Conservation (phyloP, 306 rosid species). For the Cucumis hystrix region DNA sequence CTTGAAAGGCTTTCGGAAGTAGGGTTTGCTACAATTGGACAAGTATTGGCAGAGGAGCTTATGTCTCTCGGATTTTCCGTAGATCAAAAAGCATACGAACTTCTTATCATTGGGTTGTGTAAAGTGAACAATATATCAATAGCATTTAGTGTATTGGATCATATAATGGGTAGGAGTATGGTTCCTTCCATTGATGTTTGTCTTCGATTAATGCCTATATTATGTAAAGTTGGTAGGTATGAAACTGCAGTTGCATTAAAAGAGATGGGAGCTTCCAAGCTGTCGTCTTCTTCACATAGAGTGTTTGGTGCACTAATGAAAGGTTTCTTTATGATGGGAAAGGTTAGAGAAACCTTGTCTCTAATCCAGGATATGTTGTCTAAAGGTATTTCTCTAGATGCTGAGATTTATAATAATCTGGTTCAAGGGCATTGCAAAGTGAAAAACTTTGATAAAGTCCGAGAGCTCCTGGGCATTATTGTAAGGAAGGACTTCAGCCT, state of each 20-base stretch:
- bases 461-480: constrained; percentile 46
- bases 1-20: constrained; percentile 35
- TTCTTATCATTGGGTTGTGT: constrained; percentile 41
- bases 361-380: constrained; percentile 35
- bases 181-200: constrained; percentile 42
- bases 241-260: constrained; percentile 44
- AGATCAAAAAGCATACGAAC: constrained; percentile 34
- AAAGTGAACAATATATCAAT: constrained; percentile 26
- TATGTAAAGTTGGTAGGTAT: constrained; percentile 42
- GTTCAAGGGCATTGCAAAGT: constrained; percentile 47
- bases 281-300: constrained; percentile 19
- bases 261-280: constrained; percentile 32
- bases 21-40: constrained; percentile 31
- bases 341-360: constrained; percentile 31
- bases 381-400: constrained; percentile 31
- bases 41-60: constrained; percentile 36
- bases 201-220: constrained; percentile 34
- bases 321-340: constrained; percentile 40
- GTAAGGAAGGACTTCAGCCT: constrained; percentile 34
- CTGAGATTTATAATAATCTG: constrained; percentile 36
- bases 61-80: constrained; percentile 22
- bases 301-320: constrained; percentile 31
- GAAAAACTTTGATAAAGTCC: constrained; percentile 31
- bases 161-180: constrained; percentile 30
- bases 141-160: constrained; percentile 47